Evolutionary conservation across 257 asterid genomes (phyloP).

Genomic region (Solanum lycopersicoides): DNA sequence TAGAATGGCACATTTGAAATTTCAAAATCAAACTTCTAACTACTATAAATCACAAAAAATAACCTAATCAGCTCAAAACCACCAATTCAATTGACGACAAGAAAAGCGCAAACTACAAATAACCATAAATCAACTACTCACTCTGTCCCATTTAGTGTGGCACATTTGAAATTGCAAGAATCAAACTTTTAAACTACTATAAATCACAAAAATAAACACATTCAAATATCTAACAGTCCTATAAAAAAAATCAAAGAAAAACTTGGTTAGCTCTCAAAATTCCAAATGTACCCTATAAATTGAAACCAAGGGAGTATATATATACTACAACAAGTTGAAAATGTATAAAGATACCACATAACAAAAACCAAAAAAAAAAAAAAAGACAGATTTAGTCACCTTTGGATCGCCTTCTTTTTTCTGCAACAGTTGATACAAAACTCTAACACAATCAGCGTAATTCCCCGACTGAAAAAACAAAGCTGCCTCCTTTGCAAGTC

Average conservation of each 20-base stretch:
- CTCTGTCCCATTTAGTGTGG: not conserved
- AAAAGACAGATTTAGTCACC: constrained; percentile 20
- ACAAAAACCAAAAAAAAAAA: not conserved
- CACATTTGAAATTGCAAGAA: not conserved
- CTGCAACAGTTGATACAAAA: constrained; percentile 53
- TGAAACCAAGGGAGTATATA: not conserved
- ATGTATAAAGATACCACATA: not conserved
- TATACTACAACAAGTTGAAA: not conserved
- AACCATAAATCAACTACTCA: not conserved
- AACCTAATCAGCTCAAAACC: not conserved
- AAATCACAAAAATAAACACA: not conserved
- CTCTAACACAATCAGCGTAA: constrained; percentile 45
- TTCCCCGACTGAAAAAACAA: constrained; percentile 69
- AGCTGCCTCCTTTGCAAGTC: constrained; percentile 79
- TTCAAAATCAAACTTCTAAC: not conserved
- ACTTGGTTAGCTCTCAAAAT: not conserved
- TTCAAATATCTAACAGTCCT: not conserved
- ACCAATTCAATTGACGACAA: not conserved
- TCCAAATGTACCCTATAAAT: not conserved
- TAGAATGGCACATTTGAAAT: not conserved
- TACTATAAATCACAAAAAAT: not conserved
- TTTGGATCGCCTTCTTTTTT: constrained; percentile 70
- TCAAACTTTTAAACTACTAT: not conserved
- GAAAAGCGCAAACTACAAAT: not conserved
- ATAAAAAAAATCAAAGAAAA: not conserved